Evolutionary conservation across 2,329 filamentous ascomycete species (phyloP).

Genomic region (Neofusicoccum sp.): DNA sequence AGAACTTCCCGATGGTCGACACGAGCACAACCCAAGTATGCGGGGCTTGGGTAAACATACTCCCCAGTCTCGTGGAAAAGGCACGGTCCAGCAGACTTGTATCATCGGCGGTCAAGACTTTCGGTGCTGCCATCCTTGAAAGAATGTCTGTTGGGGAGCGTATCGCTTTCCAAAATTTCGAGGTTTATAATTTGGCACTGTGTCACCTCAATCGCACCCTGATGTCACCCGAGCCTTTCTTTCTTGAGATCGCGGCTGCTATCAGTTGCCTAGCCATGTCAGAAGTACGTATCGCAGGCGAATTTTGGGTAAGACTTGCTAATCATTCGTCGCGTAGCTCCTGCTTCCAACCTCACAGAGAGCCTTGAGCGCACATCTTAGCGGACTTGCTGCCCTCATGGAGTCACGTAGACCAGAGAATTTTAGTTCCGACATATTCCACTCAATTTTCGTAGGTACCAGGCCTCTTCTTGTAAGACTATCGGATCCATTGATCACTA

Average conservation of each 20-base stretch:
- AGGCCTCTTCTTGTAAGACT: constrained; percentile 39
- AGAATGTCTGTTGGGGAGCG: constrained; percentile 22
- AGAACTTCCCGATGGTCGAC: constrained; percentile 23
- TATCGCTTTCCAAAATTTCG: constrained; percentile 27
- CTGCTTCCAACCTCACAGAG: constrained; percentile 32
- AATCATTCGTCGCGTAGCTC: constrained; percentile 26
- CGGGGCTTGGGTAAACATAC: constrained; percentile 42
- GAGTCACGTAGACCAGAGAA: constrained; percentile 29
- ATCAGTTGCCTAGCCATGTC: constrained; percentile 38
- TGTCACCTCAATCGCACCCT: constrained; percentile 21
- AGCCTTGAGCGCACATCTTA: constrained; percentile 33
- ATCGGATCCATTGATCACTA: too few relatives aligned
- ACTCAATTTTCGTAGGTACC: constrained; percentile 42
- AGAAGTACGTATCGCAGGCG: constrained; percentile 23
- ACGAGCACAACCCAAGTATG: constrained; percentile 28
- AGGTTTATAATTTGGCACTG: constrained; percentile 33
- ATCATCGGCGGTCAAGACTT: constrained; percentile 32
- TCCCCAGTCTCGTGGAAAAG: constrained; percentile 32
- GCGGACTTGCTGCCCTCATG: constrained; percentile 38
- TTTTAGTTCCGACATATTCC: constrained; percentile 35
- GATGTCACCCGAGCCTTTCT: constrained; percentile 19
- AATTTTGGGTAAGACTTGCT: not conserved
- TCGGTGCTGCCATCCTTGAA: constrained; percentile 33
- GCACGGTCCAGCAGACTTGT: constrained; percentile 24
- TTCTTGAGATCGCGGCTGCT: constrained; percentile 30